These are phyloP conservation scores for Calonectria fujianensis DNA, from an alignment of 2,329 filamentous ascomycete species.

Conservation along the genomic window DNA sequence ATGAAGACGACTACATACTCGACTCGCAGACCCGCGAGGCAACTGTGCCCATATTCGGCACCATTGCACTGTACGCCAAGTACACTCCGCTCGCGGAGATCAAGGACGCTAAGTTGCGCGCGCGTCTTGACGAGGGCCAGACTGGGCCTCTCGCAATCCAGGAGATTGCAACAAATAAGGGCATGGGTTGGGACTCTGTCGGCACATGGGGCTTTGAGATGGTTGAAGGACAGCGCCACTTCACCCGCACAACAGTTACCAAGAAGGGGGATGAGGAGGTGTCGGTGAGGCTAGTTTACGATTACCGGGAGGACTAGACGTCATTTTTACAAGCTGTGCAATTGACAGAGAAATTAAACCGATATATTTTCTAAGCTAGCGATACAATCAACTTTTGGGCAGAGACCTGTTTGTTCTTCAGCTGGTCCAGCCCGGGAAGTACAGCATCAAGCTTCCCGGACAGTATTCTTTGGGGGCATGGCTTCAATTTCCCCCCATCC, in stretches of 20 bases:
- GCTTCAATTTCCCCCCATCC: background rate
- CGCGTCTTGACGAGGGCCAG: background rate
- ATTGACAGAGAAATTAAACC: background rate
- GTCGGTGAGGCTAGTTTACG: background rate
- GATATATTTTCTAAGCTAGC: background rate
- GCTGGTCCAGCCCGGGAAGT: constrained; percentile 4
- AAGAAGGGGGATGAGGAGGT: constrained; percentile 11
- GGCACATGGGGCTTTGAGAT: constrained; percentile 15
- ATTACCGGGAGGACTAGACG: background rate
- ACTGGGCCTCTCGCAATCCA: background rate
- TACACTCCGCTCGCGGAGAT: constrained; percentile 7
- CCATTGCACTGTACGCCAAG: constrained; percentile 6
- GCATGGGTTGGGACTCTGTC: background rate
- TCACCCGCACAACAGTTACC: background rate
- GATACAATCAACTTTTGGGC: background rate
- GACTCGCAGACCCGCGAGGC: background rate
- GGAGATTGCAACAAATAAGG: constrained; percentile 1
- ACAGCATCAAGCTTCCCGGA: background rate
- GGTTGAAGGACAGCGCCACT: constrained; percentile 11
- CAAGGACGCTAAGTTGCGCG: background rate
- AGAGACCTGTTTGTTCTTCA: background rate
- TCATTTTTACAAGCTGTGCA: background rate
- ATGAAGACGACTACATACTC: constrained; percentile 8
- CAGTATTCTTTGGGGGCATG: background rate
- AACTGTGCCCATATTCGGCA: constrained; percentile 5